Conservation (phyloP, 169 alveolate genomes). For the Plasmodium inui region DNA sequence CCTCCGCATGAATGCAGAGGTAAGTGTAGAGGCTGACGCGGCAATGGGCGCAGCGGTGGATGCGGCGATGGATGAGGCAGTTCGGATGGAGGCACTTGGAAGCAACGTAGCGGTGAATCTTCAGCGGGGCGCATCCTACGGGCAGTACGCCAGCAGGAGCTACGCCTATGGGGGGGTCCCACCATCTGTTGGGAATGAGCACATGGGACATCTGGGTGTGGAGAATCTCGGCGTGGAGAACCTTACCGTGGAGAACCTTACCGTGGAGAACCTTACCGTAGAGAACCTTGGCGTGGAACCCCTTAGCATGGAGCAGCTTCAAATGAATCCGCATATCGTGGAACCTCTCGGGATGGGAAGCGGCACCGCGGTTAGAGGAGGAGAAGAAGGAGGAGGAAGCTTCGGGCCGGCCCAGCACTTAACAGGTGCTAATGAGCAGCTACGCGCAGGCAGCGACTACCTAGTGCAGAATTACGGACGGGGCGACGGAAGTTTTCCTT, state of each 20-base stretch:
- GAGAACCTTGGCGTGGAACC: no score
- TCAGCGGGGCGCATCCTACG: not conserved
- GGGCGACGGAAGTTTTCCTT: not conserved
- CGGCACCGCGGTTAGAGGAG: no score
- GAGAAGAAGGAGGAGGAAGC: no score
- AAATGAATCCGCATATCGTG: no score
- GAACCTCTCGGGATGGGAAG: no score
- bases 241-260: not conserved
- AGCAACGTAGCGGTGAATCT: not conserved
- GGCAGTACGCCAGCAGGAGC: not conserved
- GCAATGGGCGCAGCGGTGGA: not conserved
- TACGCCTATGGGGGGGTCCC: not conserved
- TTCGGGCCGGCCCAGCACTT: not conserved
- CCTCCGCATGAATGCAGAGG: not conserved
- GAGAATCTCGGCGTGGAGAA: not conserved
- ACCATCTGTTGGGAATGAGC: not conserved
- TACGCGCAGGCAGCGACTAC: not conserved
- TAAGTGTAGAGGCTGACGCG: not conserved
- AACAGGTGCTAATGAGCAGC: not conserved
- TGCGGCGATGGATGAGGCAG: not conserved
- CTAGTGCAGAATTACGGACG: not conserved
- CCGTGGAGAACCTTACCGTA: not conserved
- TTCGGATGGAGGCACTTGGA: not conserved
- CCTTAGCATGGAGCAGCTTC: not conserved
- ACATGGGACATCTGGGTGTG: not conserved